Evolutionary conservation across 208 protist species (phyloP), one percentile per base, ranked within the genome.

Genomic region (Leishmania mexicana): DNA sequence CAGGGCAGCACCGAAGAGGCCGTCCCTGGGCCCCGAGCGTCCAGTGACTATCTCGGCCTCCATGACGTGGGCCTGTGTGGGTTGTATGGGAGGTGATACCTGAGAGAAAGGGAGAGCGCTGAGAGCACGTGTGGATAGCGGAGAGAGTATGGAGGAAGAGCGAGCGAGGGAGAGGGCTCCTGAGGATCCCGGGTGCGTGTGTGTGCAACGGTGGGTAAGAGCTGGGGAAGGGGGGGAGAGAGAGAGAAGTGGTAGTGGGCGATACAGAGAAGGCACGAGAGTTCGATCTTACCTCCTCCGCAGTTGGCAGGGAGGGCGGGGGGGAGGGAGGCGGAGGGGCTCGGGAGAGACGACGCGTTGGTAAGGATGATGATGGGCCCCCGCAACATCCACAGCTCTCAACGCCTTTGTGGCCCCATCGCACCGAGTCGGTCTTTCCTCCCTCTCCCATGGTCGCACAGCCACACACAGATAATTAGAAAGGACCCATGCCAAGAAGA

Each of bases 41-140:
- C 67, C 83, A 71, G 42, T 70, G 67, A 73, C 83, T 72, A 78
- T 78, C 38, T 86, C 83, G 19, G 78, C 79, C 21, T 85, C 85
- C 64, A 85, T 80, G 28, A 24, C 64, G 70, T 76, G 45, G 58
- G 67, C 51, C 28, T 45, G 47, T 81, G 38, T 65, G 45, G 60
- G 45, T 65, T 49, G 81, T 6, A 21, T 70, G 53, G 40, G 15
- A n/a, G 54, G 53, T 35, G 57, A 53, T 19, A 62, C 35, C n/a
- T 53, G 35, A 15, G 28, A 65, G n/a, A 54, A 45, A 65, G n/a
- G 54, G 51, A 80, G 58, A 54, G 51, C 51, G 47, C 11, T 31
- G 68, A 58, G 57, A 31, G 45, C n/a, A 54, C 19, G 11, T 3
- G 42, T 76, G 72, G 58, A 62, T 15, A 40, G 24, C 35, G 24